Evolutionary conservation across 1,284 basidiomycete species (phyloP), one percentile per base, ranked within the genome.

Genomic region (Trichosporon faecale): DNA sequence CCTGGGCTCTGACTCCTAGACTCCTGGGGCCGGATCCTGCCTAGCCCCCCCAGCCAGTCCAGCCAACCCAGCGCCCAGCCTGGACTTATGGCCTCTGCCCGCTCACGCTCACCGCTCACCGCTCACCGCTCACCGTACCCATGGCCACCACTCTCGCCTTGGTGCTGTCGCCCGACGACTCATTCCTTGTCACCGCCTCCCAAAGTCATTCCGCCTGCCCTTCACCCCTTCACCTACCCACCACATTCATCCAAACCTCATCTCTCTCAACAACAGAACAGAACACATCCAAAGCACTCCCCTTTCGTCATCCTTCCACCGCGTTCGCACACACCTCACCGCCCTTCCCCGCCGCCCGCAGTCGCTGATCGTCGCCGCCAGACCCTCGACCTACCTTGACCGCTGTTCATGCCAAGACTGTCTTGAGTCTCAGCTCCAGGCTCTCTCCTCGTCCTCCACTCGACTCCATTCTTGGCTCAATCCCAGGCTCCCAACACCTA

Each of bases 151-250:
- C 37, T 11, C 40, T n/a, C 4, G 11, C 40, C 40, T 44, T n/a
- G 35, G 35, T 37, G 35, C 35, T 37, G 18, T 44, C 40, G 40
- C 40, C 40, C 40, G 40, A 44, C 52, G 25, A 57, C 52, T 27
- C 52, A 57, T 57, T 57, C 52, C 52, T 57, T 29, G 52, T 57
- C 52, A 57, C 52, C 52, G 52, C 52, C 52, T 57, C 27, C 46
- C 52, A 55, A 12, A 14, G 52, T 27, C 52, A 57, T 57, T 29
- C 52, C 40, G 40, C 40, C 40, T 52, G 2, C 14, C 16, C 23
- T 14, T 3, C 25, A 16, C 12, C 27, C 9, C 3, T 5, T 29
- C 52, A 6, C 23, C 52, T 16, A 1, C 5, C 21, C 46, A 7
- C 46, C 6, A 9, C 49, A 55, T 25, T 27, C 52, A 16, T 25